These are phyloP conservation scores for Beauveria australis DNA, from an alignment of 2,329 filamentous ascomycete species.

Conservation along the genomic window DNA sequence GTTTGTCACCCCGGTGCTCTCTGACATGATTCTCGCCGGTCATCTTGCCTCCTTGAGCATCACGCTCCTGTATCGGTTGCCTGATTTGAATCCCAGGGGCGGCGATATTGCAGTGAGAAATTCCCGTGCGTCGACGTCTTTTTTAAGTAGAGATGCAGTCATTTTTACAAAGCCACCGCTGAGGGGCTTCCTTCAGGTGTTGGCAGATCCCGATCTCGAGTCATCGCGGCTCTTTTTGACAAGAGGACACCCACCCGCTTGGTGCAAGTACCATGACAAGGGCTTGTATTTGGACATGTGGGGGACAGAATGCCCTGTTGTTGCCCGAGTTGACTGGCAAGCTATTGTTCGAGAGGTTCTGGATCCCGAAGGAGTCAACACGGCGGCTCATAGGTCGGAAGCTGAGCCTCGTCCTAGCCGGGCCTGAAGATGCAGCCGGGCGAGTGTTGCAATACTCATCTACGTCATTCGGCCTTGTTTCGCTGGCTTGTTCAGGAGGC, in stretches of 20 bases:
- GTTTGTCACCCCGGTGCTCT: conserved; percentile 21
- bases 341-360: conserved; percentile 20
- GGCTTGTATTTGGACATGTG: conserved; percentile 8
- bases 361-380: conserved; percentile 21
- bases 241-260: conserved; percentile 26
- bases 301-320: neutral
- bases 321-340: conserved; percentile 24
- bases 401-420: neutral
- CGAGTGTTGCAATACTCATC: too few species aligned
- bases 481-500: neutral
- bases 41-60: conserved; percentile 19
- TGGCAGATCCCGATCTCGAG: conserved; percentile 38
- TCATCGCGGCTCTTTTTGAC: conserved; percentile 30
- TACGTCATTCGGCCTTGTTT: neutral
- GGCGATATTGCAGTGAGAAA: neutral
- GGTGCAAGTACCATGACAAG: conserved; percentile 34
- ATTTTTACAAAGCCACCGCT: conserved; percentile 24
- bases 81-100: neutral
- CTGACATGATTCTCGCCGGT: conserved; percentile 25
- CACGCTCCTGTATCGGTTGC: neutral
- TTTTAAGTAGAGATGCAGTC: neutral
- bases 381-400: neutral
- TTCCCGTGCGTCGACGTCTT: neutral
- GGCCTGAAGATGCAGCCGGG: neutral
- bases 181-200: conserved; percentile 29